These are phyloP conservation scores for Phytophthora podocarpi DNA, from an alignment of 352 stramenopile species.

Conservation along the genomic window DNA sequence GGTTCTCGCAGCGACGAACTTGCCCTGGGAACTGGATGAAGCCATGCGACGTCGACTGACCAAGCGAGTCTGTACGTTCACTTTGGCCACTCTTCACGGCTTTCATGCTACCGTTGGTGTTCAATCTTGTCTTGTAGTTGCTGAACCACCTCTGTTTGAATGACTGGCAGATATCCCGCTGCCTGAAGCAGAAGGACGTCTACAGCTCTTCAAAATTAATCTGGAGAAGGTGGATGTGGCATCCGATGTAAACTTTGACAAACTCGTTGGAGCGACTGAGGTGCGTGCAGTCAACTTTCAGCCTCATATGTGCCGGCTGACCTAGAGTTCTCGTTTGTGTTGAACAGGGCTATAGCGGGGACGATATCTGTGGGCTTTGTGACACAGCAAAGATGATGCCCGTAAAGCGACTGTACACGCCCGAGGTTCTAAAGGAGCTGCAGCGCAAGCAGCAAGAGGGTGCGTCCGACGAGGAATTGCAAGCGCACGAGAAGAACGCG, in stretches of 20 bases:
- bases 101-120: no score
- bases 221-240: conserved; percentile 81
- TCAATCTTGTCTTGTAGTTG: background rate
- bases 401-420: conserved; percentile 80
- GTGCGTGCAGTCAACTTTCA: no score
- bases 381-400: conserved; percentile 83
- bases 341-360: conserved; percentile 56
- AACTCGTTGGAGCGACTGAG: conserved; percentile 70
- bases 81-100: no score
- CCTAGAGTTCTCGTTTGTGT: background rate
- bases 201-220: conserved; percentile 82
- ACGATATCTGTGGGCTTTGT: conserved; percentile 61
- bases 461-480: conserved; percentile 43
- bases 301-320: no score
- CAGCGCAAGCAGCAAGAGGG: conserved; percentile 56
- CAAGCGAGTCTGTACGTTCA: conserved; percentile 91
- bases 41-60: conserved; percentile 95
- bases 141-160: background rate
- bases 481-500: conserved; percentile 57
- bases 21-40: conserved; percentile 97
- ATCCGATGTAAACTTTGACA: conserved; percentile 83
- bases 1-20: conserved; percentile 95
- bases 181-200: conserved; percentile 54
- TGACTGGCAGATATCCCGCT: conserved; percentile 55
- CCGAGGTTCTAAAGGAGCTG: conserved; percentile 52